Evolutionary conservation across 495 filamentous ascomycete genomes (phyloP).

Genomic region (Penicillium bialowiezense): DNA sequence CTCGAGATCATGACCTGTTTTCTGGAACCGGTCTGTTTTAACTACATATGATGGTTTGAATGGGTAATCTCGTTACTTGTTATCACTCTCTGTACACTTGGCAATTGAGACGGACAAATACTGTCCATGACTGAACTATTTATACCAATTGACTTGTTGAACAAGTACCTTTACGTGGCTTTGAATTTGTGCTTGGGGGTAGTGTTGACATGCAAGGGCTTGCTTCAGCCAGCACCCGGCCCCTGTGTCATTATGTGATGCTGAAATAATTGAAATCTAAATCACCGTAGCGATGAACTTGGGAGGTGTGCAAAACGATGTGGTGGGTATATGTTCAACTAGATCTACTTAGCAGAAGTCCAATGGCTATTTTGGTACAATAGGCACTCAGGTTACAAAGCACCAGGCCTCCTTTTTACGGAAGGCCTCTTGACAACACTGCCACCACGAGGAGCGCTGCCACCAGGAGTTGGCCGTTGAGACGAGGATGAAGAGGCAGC

Average conservation of each 20-base stretch:
- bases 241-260: too few relatives aligned
- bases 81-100: background rate
- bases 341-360: conserved; percentile 5
- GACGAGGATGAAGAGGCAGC: conserved; percentile 36
- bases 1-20: background rate
- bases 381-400: conserved; percentile 27
- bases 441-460: conserved; percentile 33
- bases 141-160: conserved; percentile 1
- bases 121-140: background rate
- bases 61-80: background rate
- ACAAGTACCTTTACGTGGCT: background rate
- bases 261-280: too few relatives aligned
- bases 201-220: too few relatives aligned
- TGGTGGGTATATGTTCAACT: conserved; percentile 8
- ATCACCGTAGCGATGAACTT: too few relatives aligned
- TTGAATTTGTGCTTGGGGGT: too few relatives aligned
- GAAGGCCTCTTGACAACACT: conserved; percentile 61
- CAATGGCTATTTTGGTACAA: conserved; percentile 1
- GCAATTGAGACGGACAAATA: background rate
- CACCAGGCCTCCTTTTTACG: conserved; percentile 52
- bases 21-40: conserved; percentile 10
- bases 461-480: conserved; percentile 45
- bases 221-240: background rate
- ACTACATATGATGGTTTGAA: background rate
- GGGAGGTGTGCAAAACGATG: background rate